A percentile compares a stretch with the other conserved stretches of the same genome.
Evolutionary conservation across 2,329 filamentous ascomycete genomes (phyloP).

Genomic region (Sporothrix variecibatus): DNA sequence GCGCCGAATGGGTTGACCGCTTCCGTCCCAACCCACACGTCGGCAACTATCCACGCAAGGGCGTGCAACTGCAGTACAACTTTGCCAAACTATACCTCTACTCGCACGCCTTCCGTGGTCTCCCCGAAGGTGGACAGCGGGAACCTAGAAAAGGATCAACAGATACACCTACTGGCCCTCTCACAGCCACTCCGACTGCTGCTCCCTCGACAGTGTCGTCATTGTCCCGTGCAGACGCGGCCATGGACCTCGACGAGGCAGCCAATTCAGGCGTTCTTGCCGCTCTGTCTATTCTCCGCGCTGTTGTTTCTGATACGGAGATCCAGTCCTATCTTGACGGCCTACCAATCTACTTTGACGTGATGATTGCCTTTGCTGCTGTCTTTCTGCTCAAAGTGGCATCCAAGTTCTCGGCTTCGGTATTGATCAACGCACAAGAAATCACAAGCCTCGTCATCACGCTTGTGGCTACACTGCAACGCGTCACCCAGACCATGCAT

Average conservation of each 20-base stretch:
- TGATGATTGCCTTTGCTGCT: slow-evolving; percentile 25
- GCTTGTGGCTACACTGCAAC: slow-evolving; percentile 23
- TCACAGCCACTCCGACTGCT: neutral
- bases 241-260: slow-evolving; percentile 33
- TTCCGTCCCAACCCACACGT: slow-evolving; percentile 35
- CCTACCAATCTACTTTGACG: slow-evolving; percentile 25
- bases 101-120: slow-evolving; percentile 38
- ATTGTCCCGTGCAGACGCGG: slow-evolving; percentile 18
- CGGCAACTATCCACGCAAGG: slow-evolving; percentile 40
- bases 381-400: slow-evolving; percentile 34
- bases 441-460: slow-evolving; percentile 32
- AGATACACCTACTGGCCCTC: neutral
- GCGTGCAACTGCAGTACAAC: slow-evolving; percentile 39
- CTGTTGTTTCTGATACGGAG: slow-evolving; percentile 19
- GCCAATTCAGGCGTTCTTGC: slow-evolving; percentile 34
- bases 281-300: slow-evolving; percentile 12
- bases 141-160: neutral
- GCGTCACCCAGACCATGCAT: slow-evolving; percentile 30
- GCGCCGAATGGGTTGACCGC: slow-evolving; percentile 33
- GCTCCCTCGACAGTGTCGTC: neutral
- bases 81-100: slow-evolving; percentile 41
- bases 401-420: slow-evolving; percentile 27
- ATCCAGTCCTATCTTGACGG: slow-evolving; percentile 23
- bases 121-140: neutral
- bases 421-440: slow-evolving; percentile 30